Evolutionary conservation across 805 yeast genomes (phyloP).

Genomic region (Pichia manshurica): DNA sequence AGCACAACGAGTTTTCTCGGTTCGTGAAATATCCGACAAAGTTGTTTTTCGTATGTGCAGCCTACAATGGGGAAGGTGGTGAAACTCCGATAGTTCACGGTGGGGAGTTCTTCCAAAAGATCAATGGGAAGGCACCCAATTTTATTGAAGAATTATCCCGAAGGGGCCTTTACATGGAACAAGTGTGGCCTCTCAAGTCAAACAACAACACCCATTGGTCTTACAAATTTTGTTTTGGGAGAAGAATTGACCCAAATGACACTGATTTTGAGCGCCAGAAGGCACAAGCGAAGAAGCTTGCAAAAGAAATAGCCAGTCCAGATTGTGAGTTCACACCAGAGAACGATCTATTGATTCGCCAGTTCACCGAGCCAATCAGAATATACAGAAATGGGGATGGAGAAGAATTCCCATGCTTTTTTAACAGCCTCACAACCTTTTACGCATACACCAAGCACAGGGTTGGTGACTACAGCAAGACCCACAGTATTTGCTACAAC

Average conservation of each 20-base stretch:
- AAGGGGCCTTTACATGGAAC: slow-evolving; percentile 25
- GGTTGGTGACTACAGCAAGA: slow-evolving; percentile 9
- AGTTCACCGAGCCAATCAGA: slow-evolving; percentile 24
- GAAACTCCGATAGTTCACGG: slow-evolving; percentile 33
- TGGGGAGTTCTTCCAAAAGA: slow-evolving; percentile 25
- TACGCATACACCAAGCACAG: slow-evolving; percentile 15
- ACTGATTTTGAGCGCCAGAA: slow-evolving; percentile 25
- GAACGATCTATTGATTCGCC: slow-evolving; percentile 26
- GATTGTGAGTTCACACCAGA: slow-evolving; percentile 26
- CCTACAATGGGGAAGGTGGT: slow-evolving; percentile 26
- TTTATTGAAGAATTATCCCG: slow-evolving; percentile 19
- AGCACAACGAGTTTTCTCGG: slow-evolving; percentile 33
- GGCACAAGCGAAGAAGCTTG: slow-evolving; percentile 23
- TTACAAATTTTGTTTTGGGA: slow-evolving; percentile 31
- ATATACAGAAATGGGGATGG: slow-evolving; percentile 12
- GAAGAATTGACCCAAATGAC: slow-evolving; percentile 19
- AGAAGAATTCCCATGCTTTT: slow-evolving; percentile 16
- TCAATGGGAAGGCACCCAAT: slow-evolving; percentile 21
- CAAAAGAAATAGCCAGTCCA: slow-evolving; percentile 22
- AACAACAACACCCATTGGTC: slow-evolving; percentile 24
- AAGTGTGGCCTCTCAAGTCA: slow-evolving; percentile 25
- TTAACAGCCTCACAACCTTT: slow-evolving; percentile 26
- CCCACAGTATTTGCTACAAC: slow-evolving; percentile 18
- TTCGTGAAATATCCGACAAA: slow-evolving; percentile 27
- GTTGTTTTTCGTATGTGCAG: slow-evolving; percentile 23